phyloP scores from a whole-genome alignment of 1,284 basidiomycete species.

The Marasmius oreades region DNA sequence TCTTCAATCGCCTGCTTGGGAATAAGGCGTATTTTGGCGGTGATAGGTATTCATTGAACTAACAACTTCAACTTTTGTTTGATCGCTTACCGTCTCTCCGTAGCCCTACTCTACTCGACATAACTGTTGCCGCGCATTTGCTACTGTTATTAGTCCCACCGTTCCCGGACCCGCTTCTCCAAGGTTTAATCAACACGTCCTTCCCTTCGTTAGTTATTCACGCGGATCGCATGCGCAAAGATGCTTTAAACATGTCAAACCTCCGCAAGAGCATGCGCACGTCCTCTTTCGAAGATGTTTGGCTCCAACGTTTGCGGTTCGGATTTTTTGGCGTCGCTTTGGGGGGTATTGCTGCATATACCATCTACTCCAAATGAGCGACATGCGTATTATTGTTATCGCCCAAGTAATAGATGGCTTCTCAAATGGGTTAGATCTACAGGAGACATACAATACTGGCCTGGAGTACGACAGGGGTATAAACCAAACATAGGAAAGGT shows the following conservation, averaged over 20 bases:
- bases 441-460: slow-evolving; percentile 55
- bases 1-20: slow-evolving; percentile 54
- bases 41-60: slow-evolving; percentile 32
- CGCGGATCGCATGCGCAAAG: slow-evolving; percentile 44
- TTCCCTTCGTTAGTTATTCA: slow-evolving; percentile 57
- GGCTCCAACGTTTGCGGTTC: slow-evolving; percentile 30
- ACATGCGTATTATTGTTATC: neutral
- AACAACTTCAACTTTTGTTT: neutral
- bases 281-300: slow-evolving; percentile 4
- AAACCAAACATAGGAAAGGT: slow-evolving; percentile 70
- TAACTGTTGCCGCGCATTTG: slow-evolving; percentile 63
- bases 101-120: slow-evolving; percentile 39
- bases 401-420: neutral
- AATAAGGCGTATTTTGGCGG: slow-evolving; percentile 50
- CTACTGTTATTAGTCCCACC: slow-evolving; percentile 55
- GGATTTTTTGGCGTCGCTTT: slow-evolving; percentile 34
- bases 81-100: neutral
- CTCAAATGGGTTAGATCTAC: slow-evolving; percentile 13
- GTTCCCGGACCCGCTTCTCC: slow-evolving; percentile 58
- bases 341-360: slow-evolving; percentile 32
- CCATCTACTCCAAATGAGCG: neutral
- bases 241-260: slow-evolving; percentile 10
- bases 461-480: slow-evolving; percentile 67
- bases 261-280: neutral
- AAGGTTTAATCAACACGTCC: slow-evolving; percentile 46